Evolutionary conservation across 495 filamentous ascomycete genomes (phyloP).

Genomic region (Penicillium salamii): DNA sequence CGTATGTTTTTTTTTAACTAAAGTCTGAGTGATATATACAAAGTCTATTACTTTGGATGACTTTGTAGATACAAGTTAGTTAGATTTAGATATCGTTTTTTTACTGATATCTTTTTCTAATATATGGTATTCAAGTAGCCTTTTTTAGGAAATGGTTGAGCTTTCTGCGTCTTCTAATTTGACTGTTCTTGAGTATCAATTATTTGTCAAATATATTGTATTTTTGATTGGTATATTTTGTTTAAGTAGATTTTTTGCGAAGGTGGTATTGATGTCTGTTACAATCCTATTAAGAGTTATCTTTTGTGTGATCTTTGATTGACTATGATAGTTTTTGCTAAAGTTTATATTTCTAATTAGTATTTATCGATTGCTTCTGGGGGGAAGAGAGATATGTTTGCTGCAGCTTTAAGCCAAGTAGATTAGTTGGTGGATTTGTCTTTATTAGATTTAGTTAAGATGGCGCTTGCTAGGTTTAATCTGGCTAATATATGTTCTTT

Average conservation of each 20-base stretch:
- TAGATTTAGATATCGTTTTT: not conserved
- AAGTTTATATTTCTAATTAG: not conserved
- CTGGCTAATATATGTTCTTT: not conserved
- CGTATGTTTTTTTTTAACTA: not conserved
- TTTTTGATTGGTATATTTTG: not conserved
- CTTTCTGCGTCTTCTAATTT: not conserved
- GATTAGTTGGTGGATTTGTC: not conserved
- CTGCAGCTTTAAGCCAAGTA: not conserved
- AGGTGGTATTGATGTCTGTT: not conserved
- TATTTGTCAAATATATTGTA: not conserved
- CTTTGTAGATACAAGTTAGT: not conserved
- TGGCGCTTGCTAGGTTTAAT: not conserved
- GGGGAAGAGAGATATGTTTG: not conserved
- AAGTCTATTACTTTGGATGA: not conserved
- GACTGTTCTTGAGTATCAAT: not conserved
- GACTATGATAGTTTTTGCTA: not conserved
- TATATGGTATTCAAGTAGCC: not conserved
- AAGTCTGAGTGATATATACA: not conserved
- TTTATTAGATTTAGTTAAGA: not conserved
- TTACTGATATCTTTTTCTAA: not conserved
- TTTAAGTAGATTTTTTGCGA: not conserved
- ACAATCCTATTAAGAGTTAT: not conserved
- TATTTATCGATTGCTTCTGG: not conserved
- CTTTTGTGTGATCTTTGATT: not conserved
- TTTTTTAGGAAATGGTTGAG: not conserved